Base-by-base conservation (phyloP, 768 basidiomycete species). In the Phlebiopsis flavidoalba region DNA sequence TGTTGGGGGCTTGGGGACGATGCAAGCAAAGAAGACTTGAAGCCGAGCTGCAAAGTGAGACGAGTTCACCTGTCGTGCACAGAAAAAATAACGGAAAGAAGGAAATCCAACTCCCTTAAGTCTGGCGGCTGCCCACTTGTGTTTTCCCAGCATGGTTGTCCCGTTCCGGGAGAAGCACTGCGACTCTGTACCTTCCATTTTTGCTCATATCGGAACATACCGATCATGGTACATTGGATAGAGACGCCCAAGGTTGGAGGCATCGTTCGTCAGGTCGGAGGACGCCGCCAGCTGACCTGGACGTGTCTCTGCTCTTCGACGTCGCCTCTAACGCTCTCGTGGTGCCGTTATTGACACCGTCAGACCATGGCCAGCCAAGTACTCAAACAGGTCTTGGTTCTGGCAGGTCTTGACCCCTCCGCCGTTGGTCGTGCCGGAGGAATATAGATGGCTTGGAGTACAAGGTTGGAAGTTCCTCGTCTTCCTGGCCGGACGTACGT, bases 401-500 rank as follows among this genome's bases (percentile, higher is more conserved):
- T 62, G 37, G 4, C 11, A 57, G n/a, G 7, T 51, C 6, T 12
- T 91, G 63, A 83, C 85, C 5, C 89, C 89, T 11, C 79, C 84
- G 0, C 82, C 85, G 2, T 75, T 84, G 58, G 67, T 80, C 36
- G 76, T 82, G 22, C 73, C 78, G 11, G 73, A 75, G 7, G 76
- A 88, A 8, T 97, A 94, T 71, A n/a, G 80, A 88, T 37, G 94
- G 93, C 19, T 72, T 83, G 50, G 82, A 97, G 72, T 87, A 78
- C 71, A 79, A 75, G 63, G n/a, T n/a, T 95, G 88, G 87, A 86
- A 80, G 69, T 76, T 84, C 58, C 74, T 97, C 66, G 83, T 87
- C 40, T 92, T 96, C 75, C 80, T 93, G 47, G 95, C 94, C 19
- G 90, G 87, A 8, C 70, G 88, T 88, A 68, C 65, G 86, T 64